Base-by-base conservation (phyloP, 352 stramenopile genomes). In the Globisporangium spinosum region DNA sequence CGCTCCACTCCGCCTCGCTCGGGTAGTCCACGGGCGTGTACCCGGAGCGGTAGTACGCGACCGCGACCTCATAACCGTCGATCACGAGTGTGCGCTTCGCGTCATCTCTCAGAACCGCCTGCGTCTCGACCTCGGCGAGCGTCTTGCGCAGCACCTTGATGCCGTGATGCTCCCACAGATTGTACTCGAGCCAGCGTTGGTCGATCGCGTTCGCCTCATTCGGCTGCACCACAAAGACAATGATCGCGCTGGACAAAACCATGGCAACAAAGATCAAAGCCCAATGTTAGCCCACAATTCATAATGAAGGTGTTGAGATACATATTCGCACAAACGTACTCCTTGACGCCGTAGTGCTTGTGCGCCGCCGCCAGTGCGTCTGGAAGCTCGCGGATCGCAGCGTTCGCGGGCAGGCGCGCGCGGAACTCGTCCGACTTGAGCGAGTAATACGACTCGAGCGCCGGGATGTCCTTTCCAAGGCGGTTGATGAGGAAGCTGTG, bases 21-120 rank as follows among this genome's bases (percentile, higher is more conserved):
- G 94, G 88, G 77, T 99, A 99, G 75, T 99, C 97, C 34, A 84
- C 91, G 1, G 97, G 97, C 35, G 96, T 97, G 85, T 99, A 99
- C 34, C 89, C 97, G 10, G 97, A 89, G 54, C 97, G 89, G 70
- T 93, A 99, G 83, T 99, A 99, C 29, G 97, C 90, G 23, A 99
- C 88, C 0, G 90, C 82, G n/a, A 99, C 83, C 69, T 98, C 90
- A 12, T 74, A 58, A 8, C 72, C 83, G 54, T 92, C 85, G 13
- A 94, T 74, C 13, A 78, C 71, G 9, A 95, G 76, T 32, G 74
- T 72, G 9, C 79, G 79, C 58, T 84, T 83, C 29, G 68, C 72
- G 23, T 73, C 71, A 15, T 76, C 76, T 8, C 78, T 70, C 29
- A 89, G 67, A 38, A 68, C 72, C 1, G 70, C 81, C 35, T 75